Percentiles rank a stretch among this genome's conserved stretches.
phyloP scores from a whole-genome alignment of 1,284 basidiomycete species.

The Coniferiporia weirii region DNA sequence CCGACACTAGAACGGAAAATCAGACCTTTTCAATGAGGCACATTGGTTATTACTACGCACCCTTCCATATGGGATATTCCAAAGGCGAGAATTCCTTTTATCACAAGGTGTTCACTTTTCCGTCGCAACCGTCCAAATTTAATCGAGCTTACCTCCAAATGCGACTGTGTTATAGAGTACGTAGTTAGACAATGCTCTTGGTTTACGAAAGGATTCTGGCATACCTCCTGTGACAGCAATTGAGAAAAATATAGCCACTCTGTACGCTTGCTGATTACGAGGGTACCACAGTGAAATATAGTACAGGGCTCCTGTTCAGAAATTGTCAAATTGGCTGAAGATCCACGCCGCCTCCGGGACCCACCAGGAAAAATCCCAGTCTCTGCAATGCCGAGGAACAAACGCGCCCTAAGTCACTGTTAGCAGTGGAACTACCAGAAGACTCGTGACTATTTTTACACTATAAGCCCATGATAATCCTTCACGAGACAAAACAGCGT shows the following conservation, averaged over 20 bases:
- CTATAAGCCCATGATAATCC: slow-evolving; percentile 28
- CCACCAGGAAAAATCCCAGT: slow-evolving; percentile 48
- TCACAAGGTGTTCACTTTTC: slow-evolving; percentile 1
- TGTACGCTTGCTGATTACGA: slow-evolving; percentile 40
- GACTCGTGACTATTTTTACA: slow-evolving; percentile 17
- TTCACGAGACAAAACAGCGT: slow-evolving; percentile 35
- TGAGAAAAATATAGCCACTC: slow-evolving; percentile 56
- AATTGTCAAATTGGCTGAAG: not conserved
- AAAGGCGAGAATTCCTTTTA: slow-evolving; percentile 21
- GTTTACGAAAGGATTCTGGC: slow-evolving; percentile 5
- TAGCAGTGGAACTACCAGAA: slow-evolving; percentile 2
- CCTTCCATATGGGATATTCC: slow-evolving; percentile 34
- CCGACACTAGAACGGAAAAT: slow-evolving; percentile 24
- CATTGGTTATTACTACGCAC: slow-evolving; percentile 21
- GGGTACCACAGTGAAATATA: slow-evolving; percentile 55
- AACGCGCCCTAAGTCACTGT: slow-evolving; percentile 34
- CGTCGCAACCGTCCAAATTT: slow-evolving; percentile 6
- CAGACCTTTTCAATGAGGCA: not conserved
- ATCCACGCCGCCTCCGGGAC: slow-evolving; percentile 1
- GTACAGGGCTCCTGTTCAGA: slow-evolving; percentile 36
- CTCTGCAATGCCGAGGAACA: slow-evolving; percentile 49
- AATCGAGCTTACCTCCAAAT: slow-evolving; percentile 36
- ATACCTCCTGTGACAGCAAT: slow-evolving; percentile 49
- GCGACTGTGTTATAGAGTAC: slow-evolving; percentile 27
- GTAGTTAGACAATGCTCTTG: not conserved